These are phyloP conservation scores for Pyricularia grisea DNA, from an alignment of 2,329 filamentous ascomycete genomes.

Conservation along the genomic window DNA sequence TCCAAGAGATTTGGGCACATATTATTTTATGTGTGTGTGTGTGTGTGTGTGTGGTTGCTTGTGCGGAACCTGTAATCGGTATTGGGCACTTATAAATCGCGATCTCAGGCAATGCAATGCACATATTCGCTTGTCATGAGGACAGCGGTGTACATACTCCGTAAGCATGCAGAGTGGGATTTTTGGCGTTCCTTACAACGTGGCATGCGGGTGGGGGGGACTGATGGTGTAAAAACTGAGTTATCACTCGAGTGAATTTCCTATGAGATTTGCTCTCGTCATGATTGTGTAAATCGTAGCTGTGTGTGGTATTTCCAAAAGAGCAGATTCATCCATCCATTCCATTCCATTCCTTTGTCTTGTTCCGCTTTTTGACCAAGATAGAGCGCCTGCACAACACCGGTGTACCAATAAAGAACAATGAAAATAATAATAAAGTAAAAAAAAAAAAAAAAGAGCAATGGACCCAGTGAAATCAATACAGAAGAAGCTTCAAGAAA, in stretches of 20 bases:
- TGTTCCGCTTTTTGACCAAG: slow-evolving; percentile 1
- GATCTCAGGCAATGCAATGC: background rate
- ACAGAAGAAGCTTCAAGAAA: background rate
- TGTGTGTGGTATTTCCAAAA: background rate
- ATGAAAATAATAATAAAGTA: background rate
- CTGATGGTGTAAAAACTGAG: background rate
- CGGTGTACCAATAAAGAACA: background rate
- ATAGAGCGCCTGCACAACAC: background rate
- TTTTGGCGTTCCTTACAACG: background rate
- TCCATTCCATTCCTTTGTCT: background rate
- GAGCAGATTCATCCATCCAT: too few species aligned
- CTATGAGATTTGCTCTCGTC: background rate
- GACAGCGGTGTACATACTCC: background rate
- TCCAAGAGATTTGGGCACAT: background rate
- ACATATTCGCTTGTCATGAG: background rate
- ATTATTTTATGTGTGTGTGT: background rate
- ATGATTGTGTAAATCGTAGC: background rate
- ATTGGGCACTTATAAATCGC: background rate
- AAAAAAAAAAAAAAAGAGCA: background rate
- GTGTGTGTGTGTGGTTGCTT: background rate
- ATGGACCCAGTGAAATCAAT: background rate
- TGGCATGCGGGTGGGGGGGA: background rate
- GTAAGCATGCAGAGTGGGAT: background rate
- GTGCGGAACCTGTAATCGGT: background rate
- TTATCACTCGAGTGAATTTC: background rate